Base-by-base conservation (phyloP, 2,329 filamentous ascomycete genomes). In the Alternaria brassicae region DNA sequence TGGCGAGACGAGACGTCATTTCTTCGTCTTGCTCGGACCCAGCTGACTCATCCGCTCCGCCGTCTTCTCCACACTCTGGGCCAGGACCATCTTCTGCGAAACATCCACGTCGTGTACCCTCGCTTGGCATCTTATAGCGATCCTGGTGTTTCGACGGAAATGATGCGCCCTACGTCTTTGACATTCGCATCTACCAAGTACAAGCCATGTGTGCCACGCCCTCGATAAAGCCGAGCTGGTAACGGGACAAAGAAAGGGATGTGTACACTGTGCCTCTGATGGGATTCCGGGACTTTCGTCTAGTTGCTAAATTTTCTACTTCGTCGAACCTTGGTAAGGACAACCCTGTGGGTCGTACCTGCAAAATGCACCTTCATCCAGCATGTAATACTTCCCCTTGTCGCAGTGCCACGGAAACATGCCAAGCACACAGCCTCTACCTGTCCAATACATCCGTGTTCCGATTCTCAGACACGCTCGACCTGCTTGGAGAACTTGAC, bases 1-100 rank as follows among this genome's bases (percentile, higher is more conserved):
- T 52, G 34, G 13, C 21, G 45, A 34, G 34, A 9, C 21, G 45
- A 34, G 37, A 56, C 53, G 53, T 51, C 53, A 56, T 56, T 42
- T 56, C 47, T 41, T 42, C 45, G 23, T 40, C 53, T 21, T 30
- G 36, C 27, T 30, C 40, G 28, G 19, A 27, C 32, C 28, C n/a
- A 17, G 45, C 53, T 56, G 45, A 56, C 53, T 51, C 53, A 56
- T 54, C 32, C 15, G 32, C 2, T 37, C 13, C 13, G 30, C 30
- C 32, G 17, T 45, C 10, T 54, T 45, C 30, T 36, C 51, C 40
- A 39, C 27, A 32, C 50, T 41, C 30, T 41, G 27, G 23, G 23
- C 12, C 40, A 44, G 23, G 23, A 27, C 8, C 13, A 3, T 44
- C 40, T 27, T n/a, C 9, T 17, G n/a, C 23, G 23, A 12, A 44